Evolutionary conservation across 1,284 basidiomycete species (phyloP), one percentile per base, ranked within the genome.

Genomic region (Apiotrichum laibachii): DNA sequence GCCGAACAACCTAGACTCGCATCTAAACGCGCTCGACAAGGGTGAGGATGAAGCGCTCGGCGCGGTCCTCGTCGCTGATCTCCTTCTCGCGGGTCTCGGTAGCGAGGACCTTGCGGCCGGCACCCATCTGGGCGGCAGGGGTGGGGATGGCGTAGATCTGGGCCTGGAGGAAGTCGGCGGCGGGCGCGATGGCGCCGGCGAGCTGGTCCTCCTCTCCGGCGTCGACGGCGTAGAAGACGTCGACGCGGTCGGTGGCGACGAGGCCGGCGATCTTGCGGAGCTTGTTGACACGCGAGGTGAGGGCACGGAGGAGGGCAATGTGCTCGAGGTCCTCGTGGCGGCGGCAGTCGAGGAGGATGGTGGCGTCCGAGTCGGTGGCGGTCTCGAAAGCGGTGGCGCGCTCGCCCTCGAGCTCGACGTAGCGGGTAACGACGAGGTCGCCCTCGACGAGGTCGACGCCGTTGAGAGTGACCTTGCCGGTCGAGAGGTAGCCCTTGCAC

Each of bases 211-310:
- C 86, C 33, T 83, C 72, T 19, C 86, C 88, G 16, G 84, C 82
- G 70, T 89, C 87, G 73, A 96, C 91, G 60, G 79, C 80, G 81
- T 95, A 95, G 80, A 88, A 95, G 45, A 97, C 85, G 58, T 92
- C 85, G 46, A 98, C 87, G 72, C 96, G 92, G 76, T 99, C 96
- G 13, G 92, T 94, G 31, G 93, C 88, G 76, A 93, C 91, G 66
- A 99, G 81, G 2, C 93, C 92, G 1, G 92, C 93, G 77, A 93
- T 92, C 81, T 99, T 99, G 66, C 96, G 84, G 66, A 98, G 81
- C 74, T 93, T 92, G 82, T 99, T 96, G 51, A 99, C 88, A 55
- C 95, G 88, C 72, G 96, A 96, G 67, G 90, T 89, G 64, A 98
- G 79, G 76, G 96, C 92, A 52, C 96, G 85, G 48, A 92, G 88